A percentile compares a stretch with the other conserved stretches of the same genome.
Evolutionary conservation across 1,139 yeast genomes (phyloP).

Genomic region (Barnettozyma hawaiiensis): DNA sequence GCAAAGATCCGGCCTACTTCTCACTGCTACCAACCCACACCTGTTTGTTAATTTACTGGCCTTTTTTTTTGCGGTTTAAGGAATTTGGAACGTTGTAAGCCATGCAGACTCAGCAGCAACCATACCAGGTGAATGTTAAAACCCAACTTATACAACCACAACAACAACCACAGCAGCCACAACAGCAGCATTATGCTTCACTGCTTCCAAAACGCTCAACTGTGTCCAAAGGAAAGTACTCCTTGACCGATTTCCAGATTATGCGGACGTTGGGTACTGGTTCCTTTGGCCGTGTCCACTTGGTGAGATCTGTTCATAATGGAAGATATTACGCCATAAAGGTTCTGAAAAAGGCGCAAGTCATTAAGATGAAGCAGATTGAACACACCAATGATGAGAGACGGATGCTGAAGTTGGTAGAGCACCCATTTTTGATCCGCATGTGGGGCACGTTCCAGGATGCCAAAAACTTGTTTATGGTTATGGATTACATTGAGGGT

Average conservation of each 20-base stretch:
- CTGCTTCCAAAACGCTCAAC: slow-evolving; percentile 39
- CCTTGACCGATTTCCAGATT: slow-evolving; percentile 82
- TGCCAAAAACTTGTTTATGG: slow-evolving; percentile 84
- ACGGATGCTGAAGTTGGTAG: slow-evolving; percentile 86
- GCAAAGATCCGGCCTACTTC: neutral
- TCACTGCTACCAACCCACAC: neutral
- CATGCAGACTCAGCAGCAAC: slow-evolving; percentile 2
- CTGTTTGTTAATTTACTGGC: no score
- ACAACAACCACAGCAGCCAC: slow-evolving; percentile 5
- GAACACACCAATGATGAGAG: slow-evolving; percentile 98
- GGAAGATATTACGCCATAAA: slow-evolving; percentile 93
- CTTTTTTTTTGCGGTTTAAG: neutral
- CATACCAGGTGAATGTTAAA: neutral
- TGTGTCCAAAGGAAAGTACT: slow-evolving; percentile 82
- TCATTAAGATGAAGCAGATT: slow-evolving; percentile 93
- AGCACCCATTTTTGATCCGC: slow-evolving; percentile 89
- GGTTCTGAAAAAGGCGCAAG: slow-evolving; percentile 84
- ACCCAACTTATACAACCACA: slow-evolving; percentile 1
- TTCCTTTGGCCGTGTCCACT: slow-evolving; percentile 93
- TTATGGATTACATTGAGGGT: slow-evolving; percentile 97
- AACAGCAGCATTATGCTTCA: slow-evolving; percentile 11
- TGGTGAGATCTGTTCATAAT: slow-evolving; percentile 88
- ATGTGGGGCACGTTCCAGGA: slow-evolving; percentile 99
- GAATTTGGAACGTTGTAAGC: neutral
- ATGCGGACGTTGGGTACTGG: slow-evolving; percentile 96